A percentile compares a stretch with the other conserved stretches of the same genome.
These are phyloP conservation scores for Heliamphora exappendiculata DNA, from an alignment of 148 eudicot species.

Conservation along the genomic window DNA sequence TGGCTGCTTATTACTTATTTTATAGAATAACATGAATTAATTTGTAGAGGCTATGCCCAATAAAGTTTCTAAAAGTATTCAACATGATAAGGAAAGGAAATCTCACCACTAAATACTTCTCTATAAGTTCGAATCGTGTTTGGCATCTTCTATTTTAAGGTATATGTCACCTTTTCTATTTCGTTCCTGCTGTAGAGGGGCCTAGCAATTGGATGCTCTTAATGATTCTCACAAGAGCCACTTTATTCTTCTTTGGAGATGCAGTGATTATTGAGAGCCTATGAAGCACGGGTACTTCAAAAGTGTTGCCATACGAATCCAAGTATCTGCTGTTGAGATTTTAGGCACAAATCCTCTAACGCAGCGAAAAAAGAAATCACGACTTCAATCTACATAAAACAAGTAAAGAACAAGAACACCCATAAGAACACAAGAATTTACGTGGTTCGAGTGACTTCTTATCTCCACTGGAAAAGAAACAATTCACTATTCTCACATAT, in stretches of 20 bases:
- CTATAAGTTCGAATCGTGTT: not conserved
- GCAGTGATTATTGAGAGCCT: not conserved
- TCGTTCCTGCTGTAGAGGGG: not conserved
- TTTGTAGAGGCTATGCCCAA: not conserved
- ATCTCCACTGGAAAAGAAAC: no score
- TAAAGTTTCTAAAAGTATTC: not conserved
- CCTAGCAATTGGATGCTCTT: not conserved
- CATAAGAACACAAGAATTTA: no score
- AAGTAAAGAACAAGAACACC: no score
- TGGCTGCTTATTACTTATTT: not conserved
- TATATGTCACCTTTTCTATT: not conserved
- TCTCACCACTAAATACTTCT: not conserved
- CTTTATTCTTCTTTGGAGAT: not conserved
- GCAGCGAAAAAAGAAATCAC: no score
- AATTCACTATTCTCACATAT: no score
- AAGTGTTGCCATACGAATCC: no score
- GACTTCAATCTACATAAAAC: no score
- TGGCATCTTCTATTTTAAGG: not conserved
- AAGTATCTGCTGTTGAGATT: no score
- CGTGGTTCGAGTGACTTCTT: no score
- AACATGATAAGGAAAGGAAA: not conserved
- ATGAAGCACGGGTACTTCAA: no score
- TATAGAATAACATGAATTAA: not conserved
- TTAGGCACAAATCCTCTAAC: no score
- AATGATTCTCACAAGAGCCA: not conserved